Base-by-base conservation (phyloP, 257 asterid genomes). In the Asclepias syriaca region DNA sequence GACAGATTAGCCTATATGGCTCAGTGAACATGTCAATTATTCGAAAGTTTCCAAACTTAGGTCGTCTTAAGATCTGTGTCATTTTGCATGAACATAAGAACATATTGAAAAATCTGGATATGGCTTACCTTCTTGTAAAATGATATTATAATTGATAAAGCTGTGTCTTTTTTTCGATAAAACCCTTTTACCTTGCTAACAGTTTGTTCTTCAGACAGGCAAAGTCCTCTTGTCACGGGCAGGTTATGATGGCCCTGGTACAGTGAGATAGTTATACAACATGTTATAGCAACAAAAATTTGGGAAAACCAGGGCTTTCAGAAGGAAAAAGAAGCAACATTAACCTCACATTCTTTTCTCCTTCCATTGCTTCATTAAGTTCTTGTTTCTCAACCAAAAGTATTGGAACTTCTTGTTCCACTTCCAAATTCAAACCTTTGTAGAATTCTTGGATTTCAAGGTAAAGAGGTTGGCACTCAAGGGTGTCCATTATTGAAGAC, bases 321-420 rank as follows among this genome's bases (percentile, higher is more conserved):
- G 27, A 24, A 24, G 27, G 27, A 24, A 24, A 24, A 56, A 29
- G 46, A 18, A 60, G 51, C 53, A 63, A 18, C 69, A 77, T 43
- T 27, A 32, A 58, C 34, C 82, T 76, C 84, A 95, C 99, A 72
- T 86, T 80, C 72, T 91, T 95, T 80, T 92, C 99, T 84, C 95
- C 99, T 82, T 87, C 99, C 89, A 95, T 84, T 79, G 99, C 98
- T 79, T 92, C 99, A 65, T 95, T 92, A 57, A 95, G 89, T 8
- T 98, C 99, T 81, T 95, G 94, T 75, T 96, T 81, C 85, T 95
- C 99, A 13, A 95, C 99, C 85, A 95, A 83, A 74, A 92, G 96
- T n/a, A 95, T 58, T 2, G 99, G 98, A 72, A 95, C 71, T 81
- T 90, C 95, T 88, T 95, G 99, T 92, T 92, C 97, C 71, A 95